phyloP scores from a whole-genome alignment of 169 alveolate genomes.

The Plasmodium vivax region DNA sequence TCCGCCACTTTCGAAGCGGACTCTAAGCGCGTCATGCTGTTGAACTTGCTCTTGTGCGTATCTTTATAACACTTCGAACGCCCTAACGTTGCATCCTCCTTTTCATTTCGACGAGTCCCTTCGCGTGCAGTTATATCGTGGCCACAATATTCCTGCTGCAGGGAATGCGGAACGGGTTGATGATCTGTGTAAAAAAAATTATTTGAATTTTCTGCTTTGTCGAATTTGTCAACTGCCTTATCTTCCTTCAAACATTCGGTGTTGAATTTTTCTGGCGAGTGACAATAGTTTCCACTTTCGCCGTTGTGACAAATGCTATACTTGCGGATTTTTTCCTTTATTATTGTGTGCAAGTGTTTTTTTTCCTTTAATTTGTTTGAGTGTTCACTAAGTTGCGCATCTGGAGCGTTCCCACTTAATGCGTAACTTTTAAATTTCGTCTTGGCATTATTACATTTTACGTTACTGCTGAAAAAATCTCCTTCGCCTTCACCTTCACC shows the following conservation, averaged over 20 bases:
- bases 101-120: slow-evolving; percentile 4
- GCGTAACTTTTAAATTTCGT: neutral
- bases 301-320: neutral
- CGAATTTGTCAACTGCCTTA: neutral
- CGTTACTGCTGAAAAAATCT: slow-evolving; percentile 1
- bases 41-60: neutral
- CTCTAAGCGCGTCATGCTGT: neutral
- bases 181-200: slow-evolving; percentile 4
- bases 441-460: neutral
- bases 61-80: slow-evolving; percentile 3
- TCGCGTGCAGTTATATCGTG: neutral
- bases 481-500: neutral
- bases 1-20: neutral
- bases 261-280: neutral
- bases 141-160: neutral
- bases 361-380: neutral
- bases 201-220: neutral
- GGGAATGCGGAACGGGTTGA: neutral
- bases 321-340: neutral
- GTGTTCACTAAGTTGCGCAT: neutral
- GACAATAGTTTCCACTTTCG: neutral
- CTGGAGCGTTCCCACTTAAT: slow-evolving; percentile 1
- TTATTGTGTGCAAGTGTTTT: neutral
- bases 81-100: neutral
- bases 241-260: neutral